These are phyloP conservation scores for Starmerella riodocensis DNA, from an alignment of 805 yeast species.

Conservation along the genomic window DNA sequence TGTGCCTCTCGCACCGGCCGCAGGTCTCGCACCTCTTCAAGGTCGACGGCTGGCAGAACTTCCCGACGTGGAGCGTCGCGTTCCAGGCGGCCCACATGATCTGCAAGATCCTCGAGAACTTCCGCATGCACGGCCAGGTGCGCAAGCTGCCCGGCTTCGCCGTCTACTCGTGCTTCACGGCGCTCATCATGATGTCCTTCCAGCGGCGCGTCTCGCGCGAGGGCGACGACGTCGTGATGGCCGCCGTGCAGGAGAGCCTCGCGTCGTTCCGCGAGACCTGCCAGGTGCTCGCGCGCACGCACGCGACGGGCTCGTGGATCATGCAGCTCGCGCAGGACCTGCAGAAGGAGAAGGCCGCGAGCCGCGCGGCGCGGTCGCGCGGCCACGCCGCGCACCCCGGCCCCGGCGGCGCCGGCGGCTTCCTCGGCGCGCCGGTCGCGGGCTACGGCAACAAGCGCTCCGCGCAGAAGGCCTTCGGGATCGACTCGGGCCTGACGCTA, in stretches of 20 bases:
- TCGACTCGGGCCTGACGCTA: neutral
- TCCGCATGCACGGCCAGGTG: conserved; percentile 39
- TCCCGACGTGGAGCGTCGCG: conserved; percentile 70
- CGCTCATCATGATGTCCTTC: conserved; percentile 58
- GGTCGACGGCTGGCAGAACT: conserved; percentile 24
- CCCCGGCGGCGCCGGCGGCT: too few species aligned
- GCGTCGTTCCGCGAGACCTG: conserved; percentile 28
- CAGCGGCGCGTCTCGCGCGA: conserved; percentile 38
- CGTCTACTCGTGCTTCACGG: conserved; percentile 47
- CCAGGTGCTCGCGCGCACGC: conserved; percentile 12
- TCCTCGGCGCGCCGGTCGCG: too few species aligned
- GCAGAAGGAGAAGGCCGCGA: neutral
- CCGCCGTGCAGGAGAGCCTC: conserved; percentile 30
- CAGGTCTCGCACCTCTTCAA: conserved; percentile 31
- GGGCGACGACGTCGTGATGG: conserved; percentile 24
- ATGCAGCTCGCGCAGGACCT: conserved; percentile 3
- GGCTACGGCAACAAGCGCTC: neutral
- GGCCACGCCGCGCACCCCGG: neutral
- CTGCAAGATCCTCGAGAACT: conserved; percentile 45
- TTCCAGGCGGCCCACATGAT: conserved; percentile 73
- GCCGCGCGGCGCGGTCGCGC: neutral
- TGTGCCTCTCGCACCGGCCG: conserved; percentile 58
- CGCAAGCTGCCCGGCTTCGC: conserved; percentile 44
- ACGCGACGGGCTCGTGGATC: conserved; percentile 14
- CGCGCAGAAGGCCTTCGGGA: neutral